Evolutionary conservation across 257 asterid genomes (phyloP), one percentile per base, ranked within the genome.

Genomic region (Ajuga chamaepitys): DNA sequence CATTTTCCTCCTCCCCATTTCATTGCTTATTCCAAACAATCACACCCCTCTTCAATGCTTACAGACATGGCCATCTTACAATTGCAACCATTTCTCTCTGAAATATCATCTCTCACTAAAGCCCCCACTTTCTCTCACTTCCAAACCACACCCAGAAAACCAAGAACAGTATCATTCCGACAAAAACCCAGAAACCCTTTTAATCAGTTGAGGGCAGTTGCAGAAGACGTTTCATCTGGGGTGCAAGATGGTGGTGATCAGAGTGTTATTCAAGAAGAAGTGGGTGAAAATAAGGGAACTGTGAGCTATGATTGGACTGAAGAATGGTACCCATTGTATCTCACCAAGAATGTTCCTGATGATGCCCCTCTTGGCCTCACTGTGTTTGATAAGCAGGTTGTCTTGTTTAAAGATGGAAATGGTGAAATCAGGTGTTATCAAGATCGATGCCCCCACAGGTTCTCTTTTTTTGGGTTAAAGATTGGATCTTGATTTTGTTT

Each of bases 401-500:
- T 91, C 22, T 57, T 91, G 77, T 88, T 83, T 48, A 83, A 74
- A 24, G 95, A 91, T 73, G 96, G 90, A 16, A 65, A 56, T 58
- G 98, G 98, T 0, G 92, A 77, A 51, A 76, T 88, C 45, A 77
- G 81, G 63, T 91, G 98, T 70, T 77, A 72, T 53, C 83, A 91
- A 67, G 98, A 91, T 71, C 85, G 96, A 1, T 91, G 98, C 71
- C 95, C 96, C 50, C 98, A 91, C 73, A 80, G 98, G 98, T 91
- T 45, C 8, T 48, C 37, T 9, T 41, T 8, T 30, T 30, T 9
- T 22, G 32, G 50, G n/a, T n/a, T n/a, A n/a, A n/a, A n/a, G n/a
- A n/a, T n/a, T n/a, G n/a, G n/a, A n/a, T 63, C 42, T 24, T 28
- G 17, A 24, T 22, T 51, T 12, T 20, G n/a, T n/a, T n/a, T n/a